A percentile compares a stretch with the other conserved stretches of the same genome.
Conservation (phyloP, 441 rosid species). For the Melastoma candidum region DNA sequence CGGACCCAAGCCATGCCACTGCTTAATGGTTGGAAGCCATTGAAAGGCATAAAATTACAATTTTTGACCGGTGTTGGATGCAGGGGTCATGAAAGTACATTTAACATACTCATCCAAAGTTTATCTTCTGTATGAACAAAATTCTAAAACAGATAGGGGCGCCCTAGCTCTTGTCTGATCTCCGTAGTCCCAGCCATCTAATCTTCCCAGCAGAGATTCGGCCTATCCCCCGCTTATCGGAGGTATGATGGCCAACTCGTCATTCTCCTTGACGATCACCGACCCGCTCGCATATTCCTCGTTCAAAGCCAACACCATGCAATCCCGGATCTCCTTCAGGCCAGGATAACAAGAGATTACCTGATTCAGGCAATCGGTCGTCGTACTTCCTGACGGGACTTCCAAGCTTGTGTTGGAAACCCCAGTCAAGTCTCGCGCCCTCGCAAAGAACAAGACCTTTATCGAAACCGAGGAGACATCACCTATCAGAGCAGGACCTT, state of each 20-base stretch:
- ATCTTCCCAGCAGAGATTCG: too few relatives aligned
- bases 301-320: slow-evolving; percentile 75
- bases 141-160: too few relatives aligned
- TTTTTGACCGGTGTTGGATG: too few relatives aligned
- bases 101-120: too few relatives aligned
- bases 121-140: too few relatives aligned
- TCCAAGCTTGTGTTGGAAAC: slow-evolving; percentile 38
- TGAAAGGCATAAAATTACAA: too few relatives aligned
- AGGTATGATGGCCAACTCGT: slow-evolving; percentile 87
- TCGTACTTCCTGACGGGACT: slow-evolving; percentile 51
- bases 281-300: slow-evolving; percentile 70
- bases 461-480: slow-evolving; percentile 28
- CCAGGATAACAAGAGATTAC: slow-evolving; percentile 50
- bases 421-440: slow-evolving; percentile 75
- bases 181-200: too few relatives aligned
- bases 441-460: slow-evolving; percentile 73
- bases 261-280: slow-evolving; percentile 46
- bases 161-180: too few relatives aligned
- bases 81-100: too few relatives aligned
- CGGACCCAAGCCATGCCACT: too few relatives aligned
- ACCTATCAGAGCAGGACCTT: slow-evolving; percentile 1
- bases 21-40: too few relatives aligned
- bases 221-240: slow-evolving; percentile 81
- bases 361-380: slow-evolving; percentile 55
- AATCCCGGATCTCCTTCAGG: slow-evolving; percentile 53